phyloP scores from a whole-genome alignment of 139 green algal genomes.

The Marvania coccoides region DNA sequence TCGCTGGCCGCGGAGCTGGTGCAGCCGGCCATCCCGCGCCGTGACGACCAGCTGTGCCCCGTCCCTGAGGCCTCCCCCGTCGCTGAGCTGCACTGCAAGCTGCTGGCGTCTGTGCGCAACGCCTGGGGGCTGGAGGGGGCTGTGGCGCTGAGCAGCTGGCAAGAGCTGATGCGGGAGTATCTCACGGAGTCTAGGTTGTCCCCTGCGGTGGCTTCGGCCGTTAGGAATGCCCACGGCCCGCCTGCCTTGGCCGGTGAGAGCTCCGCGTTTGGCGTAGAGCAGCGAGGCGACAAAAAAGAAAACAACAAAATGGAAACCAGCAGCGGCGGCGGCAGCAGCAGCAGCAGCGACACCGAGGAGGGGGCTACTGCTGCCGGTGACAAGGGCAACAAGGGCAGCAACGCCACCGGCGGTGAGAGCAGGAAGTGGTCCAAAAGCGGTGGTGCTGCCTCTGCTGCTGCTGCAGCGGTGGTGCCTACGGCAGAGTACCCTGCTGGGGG shows the following conservation, averaged over 20 bases:
- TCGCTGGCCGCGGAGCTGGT: slow-evolving; percentile 27
- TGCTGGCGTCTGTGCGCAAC: slow-evolving; percentile 27
- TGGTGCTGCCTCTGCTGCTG: not conserved
- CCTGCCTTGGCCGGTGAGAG: slow-evolving; percentile 11
- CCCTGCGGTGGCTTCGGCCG: not conserved
- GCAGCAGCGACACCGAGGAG: not conserved
- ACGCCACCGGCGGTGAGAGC: not conserved
- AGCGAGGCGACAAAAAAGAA: not conserved
- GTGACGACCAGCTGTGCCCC: not conserved
- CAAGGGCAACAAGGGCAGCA: not conserved
- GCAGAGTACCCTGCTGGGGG: slow-evolving; percentile 10
- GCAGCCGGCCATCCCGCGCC: not conserved
- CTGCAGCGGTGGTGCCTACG: too few relatives aligned
- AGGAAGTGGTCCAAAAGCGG: not conserved
- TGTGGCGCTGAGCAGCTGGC: slow-evolving; percentile 4
- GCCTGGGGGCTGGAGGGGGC: slow-evolving; percentile 22
- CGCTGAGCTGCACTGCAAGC: slow-evolving; percentile 20
- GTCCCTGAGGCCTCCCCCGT: slow-evolving; percentile 2
- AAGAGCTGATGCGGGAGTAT: slow-evolving; percentile 22
- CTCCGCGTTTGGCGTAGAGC: not conserved
- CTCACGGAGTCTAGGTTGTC: not conserved
- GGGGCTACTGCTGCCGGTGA: not conserved
- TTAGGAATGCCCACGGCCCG: slow-evolving; percentile 11
- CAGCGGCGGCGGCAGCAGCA: not conserved
- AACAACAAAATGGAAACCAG: not conserved